These are phyloP conservation scores for Austroboletus novae-zelandiae DNA, from an alignment of 1,284 basidiomycete species.

Conservation along the genomic window DNA sequence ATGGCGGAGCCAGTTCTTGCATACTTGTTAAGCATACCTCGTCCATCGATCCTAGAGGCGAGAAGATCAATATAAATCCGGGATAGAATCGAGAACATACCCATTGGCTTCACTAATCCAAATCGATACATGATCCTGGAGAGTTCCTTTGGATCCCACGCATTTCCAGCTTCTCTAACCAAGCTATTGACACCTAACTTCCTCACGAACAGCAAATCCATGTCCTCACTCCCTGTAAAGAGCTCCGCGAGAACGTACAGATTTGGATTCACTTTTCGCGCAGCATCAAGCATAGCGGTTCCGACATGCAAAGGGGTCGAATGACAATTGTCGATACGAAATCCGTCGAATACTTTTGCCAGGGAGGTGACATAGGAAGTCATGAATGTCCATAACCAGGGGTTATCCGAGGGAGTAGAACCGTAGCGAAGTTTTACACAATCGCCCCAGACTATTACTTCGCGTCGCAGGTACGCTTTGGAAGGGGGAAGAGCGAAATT, in stretches of 20 bases:
- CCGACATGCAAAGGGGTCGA: conserved; percentile 96
- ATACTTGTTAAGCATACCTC: conserved; percentile 73
- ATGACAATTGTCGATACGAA: conserved; percentile 98
- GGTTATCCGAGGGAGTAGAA: conserved; percentile 72
- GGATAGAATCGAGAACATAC: conserved; percentile 38
- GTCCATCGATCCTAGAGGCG: conserved; percentile 83
- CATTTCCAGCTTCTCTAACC: conserved; percentile 90
- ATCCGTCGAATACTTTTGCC: conserved; percentile 87
- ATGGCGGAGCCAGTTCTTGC: conserved; percentile 75
- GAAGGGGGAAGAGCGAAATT: conserved; percentile 96
- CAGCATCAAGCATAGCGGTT: conserved; percentile 88
- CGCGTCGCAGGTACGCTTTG: conserved; percentile 93
- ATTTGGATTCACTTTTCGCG: conserved; percentile 85
- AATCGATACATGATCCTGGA: conserved; percentile 83
- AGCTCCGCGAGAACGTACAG: conserved; percentile 96
- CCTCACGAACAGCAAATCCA: conserved; percentile 88
- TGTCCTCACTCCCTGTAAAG: conserved; percentile 95
- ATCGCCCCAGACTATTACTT: conserved; percentile 97
- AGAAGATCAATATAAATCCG: background rate
- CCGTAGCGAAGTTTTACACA: conserved; percentile 98
- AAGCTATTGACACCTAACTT: conserved; percentile 89
- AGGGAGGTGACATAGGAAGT: conserved; percentile 79
- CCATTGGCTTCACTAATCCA: conserved; percentile 89
- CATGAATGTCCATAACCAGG: conserved; percentile 96
- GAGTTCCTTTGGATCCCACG: conserved; percentile 82